Percentiles rank a stretch among this genome's conserved stretches.
phyloP scores from a whole-genome alignment of 179 eudicot species.

The Drosera spatulata region DNA sequence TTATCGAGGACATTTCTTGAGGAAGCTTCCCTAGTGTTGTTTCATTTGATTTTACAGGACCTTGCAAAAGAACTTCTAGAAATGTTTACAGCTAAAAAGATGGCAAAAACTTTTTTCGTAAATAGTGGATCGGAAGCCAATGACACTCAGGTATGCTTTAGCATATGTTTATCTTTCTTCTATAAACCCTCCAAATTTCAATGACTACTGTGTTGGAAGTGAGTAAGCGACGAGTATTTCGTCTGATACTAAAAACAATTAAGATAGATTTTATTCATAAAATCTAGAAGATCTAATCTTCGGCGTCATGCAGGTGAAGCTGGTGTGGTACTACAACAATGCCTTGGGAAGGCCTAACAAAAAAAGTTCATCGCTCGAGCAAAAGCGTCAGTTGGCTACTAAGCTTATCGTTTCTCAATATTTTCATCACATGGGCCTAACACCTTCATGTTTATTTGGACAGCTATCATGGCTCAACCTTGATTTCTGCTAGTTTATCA shows the following conservation, averaged over 20 bases:
- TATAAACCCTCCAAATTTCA: not conserved
- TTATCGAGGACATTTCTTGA: not conserved
- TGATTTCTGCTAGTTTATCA: conserved; percentile 83
- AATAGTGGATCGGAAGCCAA: conserved; percentile 98
- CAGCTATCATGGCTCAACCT: conserved; percentile 95
- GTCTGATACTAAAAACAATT: not conserved
- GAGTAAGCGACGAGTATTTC: not conserved
- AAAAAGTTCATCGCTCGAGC: conserved; percentile 75
- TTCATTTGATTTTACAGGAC: conserved; percentile 36
- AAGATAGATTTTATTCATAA: not conserved
- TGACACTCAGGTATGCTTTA: conserved; percentile 68
- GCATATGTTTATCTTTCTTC: not conserved
- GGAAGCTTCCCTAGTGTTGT: not conserved
- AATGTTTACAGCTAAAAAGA: conserved; percentile 60
- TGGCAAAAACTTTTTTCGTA: conserved; percentile 78
- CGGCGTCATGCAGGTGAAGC: conserved; percentile 52
- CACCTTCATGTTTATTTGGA: conserved; percentile 12
- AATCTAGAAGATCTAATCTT: not conserved
- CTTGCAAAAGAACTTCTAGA: conserved; percentile 71
- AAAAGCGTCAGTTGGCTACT: conserved; percentile 45
- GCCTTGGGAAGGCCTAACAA: conserved; percentile 90
- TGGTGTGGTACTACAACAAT: conserved; percentile 88
- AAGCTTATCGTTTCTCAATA: conserved; percentile 3
- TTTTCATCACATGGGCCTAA: conserved; percentile 1
- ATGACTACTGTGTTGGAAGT: not conserved